Evolutionary conservation across 208 protist genomes (phyloP), one percentile per base, ranked within the genome.

Genomic region (Wallacemonas sp.): DNA sequence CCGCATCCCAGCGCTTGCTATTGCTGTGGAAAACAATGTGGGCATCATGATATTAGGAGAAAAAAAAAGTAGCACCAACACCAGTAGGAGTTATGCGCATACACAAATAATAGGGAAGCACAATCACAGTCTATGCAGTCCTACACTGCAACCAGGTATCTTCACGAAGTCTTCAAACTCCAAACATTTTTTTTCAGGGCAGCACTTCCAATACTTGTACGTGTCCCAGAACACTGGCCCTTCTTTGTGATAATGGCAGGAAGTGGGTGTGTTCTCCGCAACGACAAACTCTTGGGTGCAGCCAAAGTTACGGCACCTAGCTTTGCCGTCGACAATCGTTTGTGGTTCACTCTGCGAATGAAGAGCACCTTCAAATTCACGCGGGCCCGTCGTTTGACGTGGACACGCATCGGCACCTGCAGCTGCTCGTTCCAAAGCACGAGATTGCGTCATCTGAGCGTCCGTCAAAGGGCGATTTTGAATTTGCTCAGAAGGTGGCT

Each of bases 131-230:
- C 88, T 72, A 54, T 96, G 90, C 24, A 75, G 73, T 1, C 87
- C 90, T 0, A 74, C 63, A 26, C 59, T 75, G 69, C 90, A 96
- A 3, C 85, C 87, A 2, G 90, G 87, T 9, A 96, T 77, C 28
- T 92, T 89, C 4, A 94, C 80, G 74, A 96, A 96, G 38, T 96
- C 85, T 27, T 96, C 90, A 62, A 93, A 96, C 30, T 93, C 87
- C 3, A 77, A 68, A 36, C 83, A 80, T 53, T 93, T 91, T 62
- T 92, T 90, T 15, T 87, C 61, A 21, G 87, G 81, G 49, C 90
- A 96, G 70, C 90, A 96, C 62, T 90, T 90, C 87, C 90, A 96
- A 63, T 96, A 96, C 59, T 92, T 92, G 56, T 91, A 90, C 5
- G 86, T 93, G 38, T 96, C 87, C 80, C 84, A 91, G 39, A 94